Evolutionary conservation across 2,329 filamentous ascomycete genomes (phyloP).

Genomic region (Lasiodiplodia gonubiensis): DNA sequence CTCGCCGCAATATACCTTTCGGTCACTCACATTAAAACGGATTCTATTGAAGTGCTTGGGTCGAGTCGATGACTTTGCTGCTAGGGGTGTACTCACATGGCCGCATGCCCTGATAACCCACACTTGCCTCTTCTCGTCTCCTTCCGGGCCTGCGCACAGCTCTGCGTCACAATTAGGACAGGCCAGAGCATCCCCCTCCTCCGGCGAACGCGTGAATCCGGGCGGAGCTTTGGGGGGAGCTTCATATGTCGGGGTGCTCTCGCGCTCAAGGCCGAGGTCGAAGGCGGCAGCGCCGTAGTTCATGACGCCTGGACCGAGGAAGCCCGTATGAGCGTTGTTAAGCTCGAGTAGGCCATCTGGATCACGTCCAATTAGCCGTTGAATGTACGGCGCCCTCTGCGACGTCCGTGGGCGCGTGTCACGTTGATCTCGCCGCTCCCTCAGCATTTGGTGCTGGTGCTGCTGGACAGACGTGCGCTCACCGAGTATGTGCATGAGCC

Average conservation of each 20-base stretch:
- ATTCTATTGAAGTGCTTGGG: neutral
- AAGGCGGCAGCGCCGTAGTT: conserved; percentile 54
- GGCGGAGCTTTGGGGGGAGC: conserved; percentile 67
- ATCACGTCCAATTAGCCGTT: conserved; percentile 20
- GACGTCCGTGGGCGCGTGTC: neutral
- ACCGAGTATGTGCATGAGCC: conserved; percentile 21
- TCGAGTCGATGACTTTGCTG: neutral
- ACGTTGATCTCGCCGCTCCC: conserved; percentile 14
- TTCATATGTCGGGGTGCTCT: conserved; percentile 60
- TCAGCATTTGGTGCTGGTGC: conserved; percentile 14
- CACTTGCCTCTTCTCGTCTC: conserved; percentile 75
- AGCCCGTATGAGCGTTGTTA: neutral
- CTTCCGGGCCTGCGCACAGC: conserved; percentile 72
- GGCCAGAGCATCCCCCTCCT: conserved; percentile 73
- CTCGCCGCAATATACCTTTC: conserved; percentile 58
- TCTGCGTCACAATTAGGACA: conserved; percentile 89
- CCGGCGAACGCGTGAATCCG: conserved; percentile 82
- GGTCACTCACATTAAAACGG: conserved; percentile 24
- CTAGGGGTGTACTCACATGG: conserved; percentile 68
- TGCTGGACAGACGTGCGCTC: conserved; percentile 24
- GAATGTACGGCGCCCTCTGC: conserved; percentile 7
- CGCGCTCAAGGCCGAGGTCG: conserved; percentile 45
- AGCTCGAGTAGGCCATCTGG: conserved; percentile 20
- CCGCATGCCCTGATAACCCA: conserved; percentile 92
- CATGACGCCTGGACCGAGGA: conserved; percentile 30